Evolutionary conservation across 352 stramenopile genomes (phyloP), one percentile per base, ranked within the genome.

Genomic region (Phytophthora cactorum): DNA sequence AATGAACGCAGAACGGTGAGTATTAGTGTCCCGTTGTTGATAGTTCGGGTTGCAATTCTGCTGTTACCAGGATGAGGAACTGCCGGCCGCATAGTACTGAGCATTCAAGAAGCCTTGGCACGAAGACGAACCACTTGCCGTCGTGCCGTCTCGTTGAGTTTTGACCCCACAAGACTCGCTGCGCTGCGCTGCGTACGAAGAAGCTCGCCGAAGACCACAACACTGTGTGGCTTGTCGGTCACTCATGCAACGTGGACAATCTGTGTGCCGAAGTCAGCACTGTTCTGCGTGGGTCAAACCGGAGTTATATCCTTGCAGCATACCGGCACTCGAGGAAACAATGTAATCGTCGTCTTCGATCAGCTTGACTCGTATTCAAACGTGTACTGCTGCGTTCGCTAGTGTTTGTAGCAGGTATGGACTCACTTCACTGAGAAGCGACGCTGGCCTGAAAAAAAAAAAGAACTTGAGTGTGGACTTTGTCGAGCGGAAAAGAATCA

Each of bases 161-260:
- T n/a, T 68, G 60, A 29, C 34, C 25, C 39, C 41, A 25, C 12
- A 47, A 53, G 50, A 17, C 44, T 52, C 15, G 2, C 17, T 52
- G 11, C 11, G 2, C 17, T 52, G 11, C 11, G 17, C 4, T 52
- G 22, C 36, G 27, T 38, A 2, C 11, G 11, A 29, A 25, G 41
- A 36, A 67, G 51, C 28, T 47, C 59, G 15, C 12, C 31, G 51
- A 67, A 61, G 32, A 46, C 34, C 49, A 66, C 47, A 41, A 45
- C 22, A 11, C 2, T 22, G 31, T n/a, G 38, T 25, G 32, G 5
- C 32, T 38, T 38, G 36, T 43, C 10, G 12, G 36, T 43, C 36
- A 43, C 36, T 43, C 36, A 43, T 43, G 55, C 44, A 55, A 44
- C 0, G 3, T 49, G 29, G 25, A 45, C 43, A 15, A 38, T 14